Base-by-base conservation (phyloP, 2,329 filamentous ascomycete species). In the Pseudocercospora fijiensis region DNA sequence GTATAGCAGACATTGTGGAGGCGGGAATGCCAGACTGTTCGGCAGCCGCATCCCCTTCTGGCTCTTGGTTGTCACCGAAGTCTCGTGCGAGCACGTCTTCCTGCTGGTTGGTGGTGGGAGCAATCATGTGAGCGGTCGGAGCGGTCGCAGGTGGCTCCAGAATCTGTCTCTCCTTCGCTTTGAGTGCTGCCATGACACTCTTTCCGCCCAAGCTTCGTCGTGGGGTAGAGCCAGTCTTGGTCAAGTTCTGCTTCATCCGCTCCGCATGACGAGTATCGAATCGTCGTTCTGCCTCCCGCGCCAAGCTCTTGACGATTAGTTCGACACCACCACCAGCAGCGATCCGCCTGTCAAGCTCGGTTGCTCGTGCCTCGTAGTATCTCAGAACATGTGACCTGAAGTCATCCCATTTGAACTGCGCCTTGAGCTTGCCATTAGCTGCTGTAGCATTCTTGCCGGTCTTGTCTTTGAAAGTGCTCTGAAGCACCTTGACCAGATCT, bases 331-430 rank as follows among this genome's bases (percentile, higher is more conserved):
- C 82, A 63, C 79, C 76, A 2, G 68, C 57, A 9, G 73, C 68
- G 18, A 87, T 76, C 0, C 76, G 73, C 2, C 69, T 58, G 20
- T 78, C 72, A 47, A 87, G 78, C 63, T 86, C 82, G 9, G 51
- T 30, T 55, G 65, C 62, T 37, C 73, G 72, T 10, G 57, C 27
- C 1, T 67, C 63, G 57, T 64, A 70, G 60, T 73, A 76, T 16
- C 58, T 45, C 13, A 73, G 22, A 3, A 67, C 71, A 8, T 77
- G 72, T 0, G 80, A 66, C 5, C 83, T 71, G 58, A 86, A 84
- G 2, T 74, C 69, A 0, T 76, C 68, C 84, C 84, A 87, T 2
- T 79, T 77, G 69, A 82, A 88, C 1, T 70, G 66, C 1, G 73
- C 70, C 37, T 78, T 77, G 4, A 88, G 67, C 0, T 69, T 72